Conservation (phyloP, 1,139 yeast species). For the Entelexis sorbosivorans region DNA sequence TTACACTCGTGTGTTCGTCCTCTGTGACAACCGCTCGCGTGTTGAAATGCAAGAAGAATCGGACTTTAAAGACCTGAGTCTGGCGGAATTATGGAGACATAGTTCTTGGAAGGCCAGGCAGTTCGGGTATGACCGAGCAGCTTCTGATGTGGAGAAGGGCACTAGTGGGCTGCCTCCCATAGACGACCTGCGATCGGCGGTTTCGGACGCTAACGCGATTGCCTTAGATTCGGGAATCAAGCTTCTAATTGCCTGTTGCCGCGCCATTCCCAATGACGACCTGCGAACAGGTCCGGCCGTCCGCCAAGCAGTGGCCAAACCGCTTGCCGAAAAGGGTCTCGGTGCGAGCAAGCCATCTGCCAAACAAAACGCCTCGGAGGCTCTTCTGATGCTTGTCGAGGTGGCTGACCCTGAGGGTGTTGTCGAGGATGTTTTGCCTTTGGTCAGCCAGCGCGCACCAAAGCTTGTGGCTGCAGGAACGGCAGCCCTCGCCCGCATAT, state of each 20-base stretch:
- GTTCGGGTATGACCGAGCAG: constrained; percentile 64
- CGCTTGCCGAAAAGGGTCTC: constrained; percentile 66
- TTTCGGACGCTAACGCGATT: constrained; percentile 74
- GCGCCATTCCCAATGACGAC: constrained; percentile 41
- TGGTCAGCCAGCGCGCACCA: constrained; percentile 55
- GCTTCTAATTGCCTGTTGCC: constrained; percentile 40
- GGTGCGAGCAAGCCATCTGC: constrained; percentile 70
- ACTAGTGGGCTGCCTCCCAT: constrained; percentile 2
- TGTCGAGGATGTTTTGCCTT: constrained; percentile 57
- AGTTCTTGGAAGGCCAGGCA: constrained; percentile 83
- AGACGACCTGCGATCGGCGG: constrained; percentile 30
- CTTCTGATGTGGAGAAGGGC: constrained; percentile 2
- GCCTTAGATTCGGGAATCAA: constrained; percentile 78
- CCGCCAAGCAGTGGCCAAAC: constrained; percentile 13
- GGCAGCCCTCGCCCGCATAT: constrained; percentile 45
- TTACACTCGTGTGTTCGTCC: background rate
- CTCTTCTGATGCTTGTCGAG: constrained; percentile 53
- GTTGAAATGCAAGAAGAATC: constrained; percentile 35
- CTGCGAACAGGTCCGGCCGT: constrained; percentile 29
- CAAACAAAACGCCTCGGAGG: constrained; percentile 52
- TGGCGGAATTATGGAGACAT: constrained; percentile 56
- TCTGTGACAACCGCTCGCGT: background rate
- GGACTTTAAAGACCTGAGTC: constrained; percentile 53
- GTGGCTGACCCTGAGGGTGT: constrained; percentile 51
- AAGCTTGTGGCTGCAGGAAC: constrained; percentile 66